Percentiles rank a stretch among this genome's conserved stretches.
Conservation (phyloP, 208 protist genomes). For the Novymonas esmeraldas region DNA sequence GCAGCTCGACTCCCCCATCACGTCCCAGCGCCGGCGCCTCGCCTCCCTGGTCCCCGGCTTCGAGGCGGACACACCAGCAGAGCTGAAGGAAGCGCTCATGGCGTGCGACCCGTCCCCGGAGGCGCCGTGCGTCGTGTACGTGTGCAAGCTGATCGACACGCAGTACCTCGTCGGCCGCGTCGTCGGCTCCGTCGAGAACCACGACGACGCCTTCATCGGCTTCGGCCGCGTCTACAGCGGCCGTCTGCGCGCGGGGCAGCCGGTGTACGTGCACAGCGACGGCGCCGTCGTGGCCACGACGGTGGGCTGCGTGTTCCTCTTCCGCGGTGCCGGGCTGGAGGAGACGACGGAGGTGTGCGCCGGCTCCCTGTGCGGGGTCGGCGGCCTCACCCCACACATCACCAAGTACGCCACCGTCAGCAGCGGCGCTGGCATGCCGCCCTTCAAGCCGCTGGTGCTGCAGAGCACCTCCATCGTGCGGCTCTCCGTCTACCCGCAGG, state of each 20-base stretch:
- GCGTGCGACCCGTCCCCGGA: conserved; percentile 58
- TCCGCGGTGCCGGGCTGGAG: conserved; percentile 96
- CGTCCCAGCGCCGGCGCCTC: conserved; percentile 80
- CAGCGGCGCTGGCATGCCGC: conserved; percentile 61
- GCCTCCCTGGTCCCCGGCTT: conserved; percentile 73
- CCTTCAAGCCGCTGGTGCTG: conserved; percentile 86
- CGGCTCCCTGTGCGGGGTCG: conserved; percentile 94
- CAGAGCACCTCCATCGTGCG: conserved; percentile 96
- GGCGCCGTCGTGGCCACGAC: conserved; percentile 45
- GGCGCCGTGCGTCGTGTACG: conserved; percentile 81
- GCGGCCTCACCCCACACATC: conserved; percentile 90
- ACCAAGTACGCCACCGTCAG: conserved; percentile 96
- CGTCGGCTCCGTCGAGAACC: conserved; percentile 44
- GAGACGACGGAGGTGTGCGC: conserved; percentile 76
- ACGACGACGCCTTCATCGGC: conserved; percentile 93
- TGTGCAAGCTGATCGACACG: conserved; percentile 88
- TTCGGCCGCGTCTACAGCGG: conserved; percentile 97
- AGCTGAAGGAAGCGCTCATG: conserved; percentile 55
- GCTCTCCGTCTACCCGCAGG: conserved; percentile 93
- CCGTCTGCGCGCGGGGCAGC: conserved; percentile 88
- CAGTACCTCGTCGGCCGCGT: conserved; percentile 78
- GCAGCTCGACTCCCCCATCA: conserved; percentile 87
- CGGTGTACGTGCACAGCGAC: conserved; percentile 88
- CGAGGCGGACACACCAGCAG: conserved; percentile 31
- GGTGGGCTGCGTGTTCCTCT: conserved; percentile 80